phyloP scores from a whole-genome alignment of 768 basidiomycete species.

The Mycena pura region DNA sequence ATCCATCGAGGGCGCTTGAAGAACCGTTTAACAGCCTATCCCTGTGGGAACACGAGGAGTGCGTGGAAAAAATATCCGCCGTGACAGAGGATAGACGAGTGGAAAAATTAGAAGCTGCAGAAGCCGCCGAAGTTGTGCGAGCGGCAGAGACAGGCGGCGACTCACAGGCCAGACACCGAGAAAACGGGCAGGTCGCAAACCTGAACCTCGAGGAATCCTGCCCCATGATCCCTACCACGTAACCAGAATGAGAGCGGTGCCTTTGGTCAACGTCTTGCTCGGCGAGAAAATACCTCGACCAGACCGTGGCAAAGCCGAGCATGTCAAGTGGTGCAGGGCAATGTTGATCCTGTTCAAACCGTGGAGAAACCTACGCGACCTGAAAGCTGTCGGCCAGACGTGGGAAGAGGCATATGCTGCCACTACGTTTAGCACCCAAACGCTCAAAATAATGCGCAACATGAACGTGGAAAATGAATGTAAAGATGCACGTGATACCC shows the following conservation, averaged over 20 bases:
- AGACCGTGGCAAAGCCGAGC: background rate
- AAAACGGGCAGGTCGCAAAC: background rate
- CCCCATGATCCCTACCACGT: background rate
- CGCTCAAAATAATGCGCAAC: background rate
- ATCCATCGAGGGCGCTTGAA: background rate
- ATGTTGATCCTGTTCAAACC: slow-evolving; percentile 9
- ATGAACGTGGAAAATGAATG: slow-evolving; percentile 11
- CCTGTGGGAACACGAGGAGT: background rate
- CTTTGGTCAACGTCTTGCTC: background rate
- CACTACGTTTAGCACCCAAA: background rate
- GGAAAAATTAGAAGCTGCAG: background rate
- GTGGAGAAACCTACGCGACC: background rate
- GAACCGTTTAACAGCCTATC: background rate
- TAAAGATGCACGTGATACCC: background rate
- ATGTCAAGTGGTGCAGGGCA: background rate
- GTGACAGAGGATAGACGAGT: background rate
- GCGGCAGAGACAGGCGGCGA: background rate
- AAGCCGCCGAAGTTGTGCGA: background rate
- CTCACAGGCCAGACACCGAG: too few relatives aligned
- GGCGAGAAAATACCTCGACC: background rate
- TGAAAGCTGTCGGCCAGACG: background rate
- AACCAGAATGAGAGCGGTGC: background rate
- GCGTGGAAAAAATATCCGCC: background rate
- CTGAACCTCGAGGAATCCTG: background rate
- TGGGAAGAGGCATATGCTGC: background rate